Conservation (phyloP, 1,284 basidiomycete species). For the Ceratobasidium sp. region DNA sequence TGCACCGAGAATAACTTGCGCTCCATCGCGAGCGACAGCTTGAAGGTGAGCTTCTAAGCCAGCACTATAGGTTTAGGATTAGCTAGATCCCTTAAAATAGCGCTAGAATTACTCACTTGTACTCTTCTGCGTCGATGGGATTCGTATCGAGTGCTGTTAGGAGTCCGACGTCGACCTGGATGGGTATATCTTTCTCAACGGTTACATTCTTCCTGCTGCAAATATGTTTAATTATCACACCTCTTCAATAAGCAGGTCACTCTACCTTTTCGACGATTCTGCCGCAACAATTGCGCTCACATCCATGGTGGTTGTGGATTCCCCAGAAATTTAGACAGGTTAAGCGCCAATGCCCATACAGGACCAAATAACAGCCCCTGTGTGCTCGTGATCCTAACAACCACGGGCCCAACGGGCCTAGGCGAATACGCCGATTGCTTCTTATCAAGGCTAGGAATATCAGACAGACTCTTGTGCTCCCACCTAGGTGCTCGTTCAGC, state of each 20-base stretch:
- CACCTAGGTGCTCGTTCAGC: neutral
- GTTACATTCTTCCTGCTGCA: slow-evolving; percentile 70
- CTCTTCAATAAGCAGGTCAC: slow-evolving; percentile 8
- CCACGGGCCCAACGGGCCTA: neutral
- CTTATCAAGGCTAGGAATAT: too few species aligned
- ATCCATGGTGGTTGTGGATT: slow-evolving; percentile 68
- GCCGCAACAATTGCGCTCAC: slow-evolving; percentile 80
- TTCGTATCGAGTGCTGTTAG: slow-evolving; percentile 90
- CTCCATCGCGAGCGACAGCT: slow-evolving; percentile 85
- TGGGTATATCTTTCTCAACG: slow-evolving; percentile 83
- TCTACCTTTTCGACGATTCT: slow-evolving; percentile 76
- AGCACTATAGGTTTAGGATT: slow-evolving; percentile 58
- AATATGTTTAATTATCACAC: slow-evolving; percentile 38
- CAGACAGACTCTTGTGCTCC: too few species aligned
- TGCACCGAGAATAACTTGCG: slow-evolving; percentile 82
- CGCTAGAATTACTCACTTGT: slow-evolving; percentile 68
- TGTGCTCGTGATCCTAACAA: slow-evolving; percentile 4
- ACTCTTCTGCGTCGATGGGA: slow-evolving; percentile 82
- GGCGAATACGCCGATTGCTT: neutral
- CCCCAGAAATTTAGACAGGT: slow-evolving; percentile 39
- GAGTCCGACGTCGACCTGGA: slow-evolving; percentile 86
- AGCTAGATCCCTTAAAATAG: neutral
- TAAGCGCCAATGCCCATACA: slow-evolving; percentile 29
- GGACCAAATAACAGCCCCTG: slow-evolving; percentile 4
- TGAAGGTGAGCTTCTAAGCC: slow-evolving; percentile 86